A percentile compares a stretch with the other conserved stretches of the same genome.
Evolutionary conservation across 148 eudicot species (phyloP).

Genomic region (Cornus suecica): DNA sequence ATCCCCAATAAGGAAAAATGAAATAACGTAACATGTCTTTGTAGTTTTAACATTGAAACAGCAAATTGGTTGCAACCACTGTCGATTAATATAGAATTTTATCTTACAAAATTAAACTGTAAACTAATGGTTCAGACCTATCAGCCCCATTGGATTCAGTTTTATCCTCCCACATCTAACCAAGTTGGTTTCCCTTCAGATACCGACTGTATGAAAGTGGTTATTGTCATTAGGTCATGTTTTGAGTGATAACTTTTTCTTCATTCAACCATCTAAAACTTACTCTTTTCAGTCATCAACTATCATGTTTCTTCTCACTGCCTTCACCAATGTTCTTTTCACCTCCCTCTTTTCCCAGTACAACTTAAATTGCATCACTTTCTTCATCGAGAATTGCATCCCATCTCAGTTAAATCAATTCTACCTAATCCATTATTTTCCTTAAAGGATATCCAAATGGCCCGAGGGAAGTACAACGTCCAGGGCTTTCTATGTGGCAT

Average conservation of each 20-base stretch:
- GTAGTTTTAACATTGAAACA: background rate
- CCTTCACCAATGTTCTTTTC: background rate
- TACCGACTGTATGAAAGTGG: background rate
- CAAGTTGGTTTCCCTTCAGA: background rate
- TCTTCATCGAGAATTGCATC: no score
- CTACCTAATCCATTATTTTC: no score
- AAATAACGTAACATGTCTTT: no score
- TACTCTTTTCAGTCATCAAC: background rate
- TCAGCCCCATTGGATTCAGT: background rate
- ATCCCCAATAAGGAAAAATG: background rate
- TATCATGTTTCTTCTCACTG: background rate
- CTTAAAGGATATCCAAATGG: no score
- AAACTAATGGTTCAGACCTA: background rate
- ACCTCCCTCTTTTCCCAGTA: background rate
- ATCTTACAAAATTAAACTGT: no score
- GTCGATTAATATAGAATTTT: background rate
- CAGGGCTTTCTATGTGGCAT: no score
- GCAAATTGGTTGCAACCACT: background rate
- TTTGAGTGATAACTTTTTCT: no score
- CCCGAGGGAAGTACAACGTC: no score
- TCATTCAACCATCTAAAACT: background rate
- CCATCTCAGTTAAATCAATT: no score
- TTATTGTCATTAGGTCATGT: background rate
- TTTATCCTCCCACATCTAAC: background rate
- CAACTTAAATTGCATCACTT: no score